phyloP scores from a whole-genome alignment of 2,329 filamentous ascomycete species.

The Diatrype stigma region DNA sequence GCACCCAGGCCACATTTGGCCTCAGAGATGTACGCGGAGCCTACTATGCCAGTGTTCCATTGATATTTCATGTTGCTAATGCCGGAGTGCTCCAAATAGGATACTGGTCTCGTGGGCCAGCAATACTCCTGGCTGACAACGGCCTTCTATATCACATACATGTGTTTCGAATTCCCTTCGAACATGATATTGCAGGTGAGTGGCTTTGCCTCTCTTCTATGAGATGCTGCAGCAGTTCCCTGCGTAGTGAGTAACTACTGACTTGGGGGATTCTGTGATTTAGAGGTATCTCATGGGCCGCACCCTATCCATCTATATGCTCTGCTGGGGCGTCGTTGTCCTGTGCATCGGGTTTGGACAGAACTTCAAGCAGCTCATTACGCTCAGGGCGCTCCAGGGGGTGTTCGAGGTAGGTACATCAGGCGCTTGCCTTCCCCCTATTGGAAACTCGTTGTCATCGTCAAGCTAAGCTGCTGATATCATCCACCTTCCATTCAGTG shows the following conservation, averaged over 20 bases:
- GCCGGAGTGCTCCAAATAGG: constrained; percentile 9
- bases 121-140: constrained; percentile 32
- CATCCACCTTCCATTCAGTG: constrained; percentile 17
- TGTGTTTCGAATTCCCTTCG: constrained; percentile 28
- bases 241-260: too few relatives aligned
- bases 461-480: too few relatives aligned
- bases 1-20: constrained; percentile 35
- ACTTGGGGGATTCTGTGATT: neutral
- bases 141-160: constrained; percentile 29
- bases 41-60: neutral
- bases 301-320: constrained; percentile 28
- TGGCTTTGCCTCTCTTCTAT: neutral
- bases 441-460: too few relatives aligned
- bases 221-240: too few relatives aligned
- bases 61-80: neutral
- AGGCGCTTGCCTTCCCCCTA: neutral
- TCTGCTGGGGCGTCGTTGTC: constrained; percentile 30
- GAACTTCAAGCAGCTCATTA: constrained; percentile 33
- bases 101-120: constrained; percentile 27
- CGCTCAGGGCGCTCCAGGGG: constrained; percentile 32
- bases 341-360: constrained; percentile 34
- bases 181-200: constrained; percentile 22
- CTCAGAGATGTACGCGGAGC: constrained; percentile 20
- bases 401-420: constrained; percentile 27
- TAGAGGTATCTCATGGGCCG: constrained; percentile 27